Evolutionary conservation across 2,329 filamentous ascomycete species (phyloP), one percentile per base, ranked within the genome.

Genomic region (Trichoderma guizhouense): DNA sequence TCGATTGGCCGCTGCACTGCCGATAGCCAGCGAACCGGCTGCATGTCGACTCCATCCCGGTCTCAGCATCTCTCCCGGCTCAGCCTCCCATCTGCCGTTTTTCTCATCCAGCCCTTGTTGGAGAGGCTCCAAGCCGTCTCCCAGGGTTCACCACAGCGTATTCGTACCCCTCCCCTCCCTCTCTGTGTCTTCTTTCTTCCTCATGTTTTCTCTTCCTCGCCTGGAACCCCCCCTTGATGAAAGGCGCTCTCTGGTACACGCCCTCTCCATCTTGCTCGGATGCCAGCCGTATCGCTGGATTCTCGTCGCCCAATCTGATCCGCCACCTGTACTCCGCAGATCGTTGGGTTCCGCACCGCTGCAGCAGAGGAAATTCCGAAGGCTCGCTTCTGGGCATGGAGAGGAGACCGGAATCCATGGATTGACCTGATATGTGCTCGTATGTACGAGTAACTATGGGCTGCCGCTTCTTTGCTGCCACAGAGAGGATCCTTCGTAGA

Each of bases 281-380:
- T 72, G 58, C 18, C 24, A 72, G 70, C 70, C 70, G 70, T 72
- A 53, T 58, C 70, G 70, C 39, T 63, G 57, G 43, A 60, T 34
- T 18, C 28, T 62, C 30, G 53, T 26, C 39, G 55, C 62, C 36
- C 34, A 64, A 55, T 65, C 53, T 43, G 60, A 26, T 8, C 62
- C 63, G 47, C 63, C 30, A 66, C 21, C 47, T 34, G 36, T 30
- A 9, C 24, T 61, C 34, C 51, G 69, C 57, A 65, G 69, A 71
- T 71, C 34, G 53, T 51, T 65, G 51, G 57, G 55, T 53, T 69
- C 66, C 66, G 39, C 28, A 14, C 11, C 5, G 32, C 51, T 28
- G 57, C 39, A n/a, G 57, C n/a, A 30, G 53, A 30, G 65, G 53
- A 9, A 26, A 43, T 43, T 68, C 24, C 51, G 34, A 28, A 58